Base-by-base conservation (phyloP, 352 stramenopile species). In the Globisporangium nagaii region DNA sequence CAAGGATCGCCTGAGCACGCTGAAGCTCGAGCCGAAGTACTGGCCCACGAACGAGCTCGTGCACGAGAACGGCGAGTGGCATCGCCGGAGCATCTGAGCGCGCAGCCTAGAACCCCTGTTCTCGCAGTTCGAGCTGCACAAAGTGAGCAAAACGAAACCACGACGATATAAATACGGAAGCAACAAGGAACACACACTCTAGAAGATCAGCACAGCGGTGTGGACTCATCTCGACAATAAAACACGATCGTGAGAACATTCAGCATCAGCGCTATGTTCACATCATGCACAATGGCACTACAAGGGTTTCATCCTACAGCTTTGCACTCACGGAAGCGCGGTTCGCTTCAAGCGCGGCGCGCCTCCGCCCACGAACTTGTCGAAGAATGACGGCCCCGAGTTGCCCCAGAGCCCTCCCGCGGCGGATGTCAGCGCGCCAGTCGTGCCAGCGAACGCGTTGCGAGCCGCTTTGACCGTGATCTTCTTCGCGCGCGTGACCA, bases 21-120 rank as follows among this genome's bases (percentile, higher is more conserved):
- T 97, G 15, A 96, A 96, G 70, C 70, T 90, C 27, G 86, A 96
- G 65, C 84, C 88, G 3, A 88, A 87, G 62, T 96, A 96, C 66
- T 97, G 86, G 86, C 87, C 86, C 20, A 96, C 88, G 17, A 90
- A 84, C 61, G 82, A 97, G 47, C 65, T 97, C 20, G 65, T 88
- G 41, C 65, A 89, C 58, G 75, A 90, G 32, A 75, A 84, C 30
- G 82, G 82, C 43, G 79, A 90, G 45, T 94, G 84, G 84, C 79
- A 73, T 58, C 79, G 84, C 36, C 62, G 67, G 42, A 69, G 71
- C 36, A 66, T 79, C 37, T 88, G 51, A 67, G 49, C 22, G 12
- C 17, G 15, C 40, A 45, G 20, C 17, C 19, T 53, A 31, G 13
- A 32, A 24, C 28, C 25, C 8, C 17, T n/a, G n/a, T n/a, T n/a